phyloP scores from a whole-genome alignment of 768 basidiomycete species.

The Gloeopeniophorella convolvens region DNA sequence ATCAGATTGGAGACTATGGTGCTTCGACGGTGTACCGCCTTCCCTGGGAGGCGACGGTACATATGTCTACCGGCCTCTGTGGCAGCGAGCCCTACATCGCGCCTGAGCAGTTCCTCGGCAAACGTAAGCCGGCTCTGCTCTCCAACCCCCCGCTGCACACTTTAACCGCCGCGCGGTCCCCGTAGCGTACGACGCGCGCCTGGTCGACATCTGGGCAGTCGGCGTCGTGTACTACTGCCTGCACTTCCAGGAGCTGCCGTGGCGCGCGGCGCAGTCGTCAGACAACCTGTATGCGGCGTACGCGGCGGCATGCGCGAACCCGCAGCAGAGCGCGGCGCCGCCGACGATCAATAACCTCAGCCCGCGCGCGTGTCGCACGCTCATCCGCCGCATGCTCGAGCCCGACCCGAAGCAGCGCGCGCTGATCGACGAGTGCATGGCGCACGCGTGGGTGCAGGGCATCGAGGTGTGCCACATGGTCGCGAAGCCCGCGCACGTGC shows the following conservation, averaged over 20 bases:
- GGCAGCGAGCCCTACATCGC: conserved; percentile 99
- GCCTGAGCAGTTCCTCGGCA: conserved; percentile 92
- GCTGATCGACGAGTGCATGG: conserved; percentile 74
- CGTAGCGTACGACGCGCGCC: conserved; percentile 90
- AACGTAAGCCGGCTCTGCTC: conserved; percentile 65
- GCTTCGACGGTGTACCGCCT: conserved; percentile 98
- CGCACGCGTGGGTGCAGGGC: conserved; percentile 68
- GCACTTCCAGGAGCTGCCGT: conserved; percentile 95
- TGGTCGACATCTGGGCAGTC: conserved; percentile 97
- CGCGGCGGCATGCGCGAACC: conserved; percentile 44
- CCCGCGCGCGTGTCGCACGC: conserved; percentile 73
- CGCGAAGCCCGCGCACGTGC: conserved; percentile 60
- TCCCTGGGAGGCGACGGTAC: conserved; percentile 96
- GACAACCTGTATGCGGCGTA: conserved; percentile 83
- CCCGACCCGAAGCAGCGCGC: conserved; percentile 77
- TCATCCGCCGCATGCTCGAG: conserved; percentile 92
- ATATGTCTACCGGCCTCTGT: conserved; percentile 95
- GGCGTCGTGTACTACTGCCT: conserved; percentile 98
- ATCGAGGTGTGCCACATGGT: conserved; percentile 80
- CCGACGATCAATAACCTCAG: conserved; percentile 84
- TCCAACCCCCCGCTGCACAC: conserved; percentile 32
- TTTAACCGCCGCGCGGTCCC: conserved; percentile 28
- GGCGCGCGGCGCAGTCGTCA: conserved; percentile 85
- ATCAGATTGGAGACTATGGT: conserved; percentile 94
- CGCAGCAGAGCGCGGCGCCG: conserved; percentile 38